Evolutionary conservation across 306 rosid genomes (phyloP), one percentile per base, ranked within the genome.

Genomic region (Cucurbita argyrosperma): DNA sequence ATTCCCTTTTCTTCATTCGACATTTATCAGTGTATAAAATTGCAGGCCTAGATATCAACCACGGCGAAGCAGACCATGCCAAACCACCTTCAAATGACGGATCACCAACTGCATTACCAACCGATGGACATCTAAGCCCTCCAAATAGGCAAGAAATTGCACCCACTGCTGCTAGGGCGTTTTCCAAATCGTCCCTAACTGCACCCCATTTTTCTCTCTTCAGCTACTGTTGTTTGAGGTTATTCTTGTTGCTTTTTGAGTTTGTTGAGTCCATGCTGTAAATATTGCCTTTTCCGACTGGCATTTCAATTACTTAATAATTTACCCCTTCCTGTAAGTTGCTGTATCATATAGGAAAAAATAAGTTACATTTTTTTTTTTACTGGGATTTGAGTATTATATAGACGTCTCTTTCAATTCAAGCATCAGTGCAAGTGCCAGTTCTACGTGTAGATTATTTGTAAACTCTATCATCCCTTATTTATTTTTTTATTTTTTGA

Each of bases 11-110:
- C 45, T 52, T 35, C 46, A n/a, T 16, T 46, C n/a, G 10, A 26
- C 14, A 76, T 53, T 60, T 40, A 21, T 52, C 77, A 78, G 59
- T 52, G 45, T 18, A 18, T 69, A 49, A 79, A 76, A 16, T 10
- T 84, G 77, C 90, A 88, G 93, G 90, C 76, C 67, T 84, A 76
- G 89, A 84, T 78, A 59, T 37, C 19, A 43, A 16, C 8, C 12
- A 9, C 40, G 74, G 66, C 53, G 76, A 79, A 53, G 37, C 23
- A 59, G 65, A 47, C 57, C 81, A 75, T 83, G 76, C 64, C 51
- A 54, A 80, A 15, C 80, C 86, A 55, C 82, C 90, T 7, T 65
- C 81, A 38, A 59, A 6, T 46, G 79, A 64, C n/a, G 84, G 80
- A 57, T 84, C 88, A 11, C 71, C 87, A 66, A 78, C 53, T 65